A percentile compares a stretch with the other conserved stretches of the same genome.
These are phyloP conservation scores for Podosphaera xanthii DNA, from an alignment of 2,329 filamentous ascomycete species.

Conservation along the genomic window DNA sequence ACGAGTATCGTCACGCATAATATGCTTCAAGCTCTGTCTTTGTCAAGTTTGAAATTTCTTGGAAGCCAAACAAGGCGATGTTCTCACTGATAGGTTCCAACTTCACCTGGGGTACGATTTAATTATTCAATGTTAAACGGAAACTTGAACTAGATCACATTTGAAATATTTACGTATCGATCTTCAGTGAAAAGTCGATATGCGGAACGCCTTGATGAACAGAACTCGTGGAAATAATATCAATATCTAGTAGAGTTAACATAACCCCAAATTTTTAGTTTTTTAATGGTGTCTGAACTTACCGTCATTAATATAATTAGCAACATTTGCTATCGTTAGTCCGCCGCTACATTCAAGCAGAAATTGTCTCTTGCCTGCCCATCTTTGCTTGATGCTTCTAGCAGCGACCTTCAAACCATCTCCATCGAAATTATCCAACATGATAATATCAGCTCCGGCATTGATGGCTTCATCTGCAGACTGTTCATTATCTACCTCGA, in stretches of 20 bases:
- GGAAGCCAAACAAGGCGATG: too few species aligned
- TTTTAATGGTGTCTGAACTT: conserved; percentile 14
- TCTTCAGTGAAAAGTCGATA: conserved; percentile 91
- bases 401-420: conserved; percentile 58
- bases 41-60: too few species aligned
- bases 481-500: conserved; percentile 71
- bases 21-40: too few species aligned
- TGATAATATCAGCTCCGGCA: conserved; percentile 83
- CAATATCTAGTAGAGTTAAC: conserved; percentile 38
- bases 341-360: conserved; percentile 86
- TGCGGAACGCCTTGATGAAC: conserved; percentile 91
- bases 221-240: conserved; percentile 87
- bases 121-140: too few species aligned
- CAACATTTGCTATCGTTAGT: conserved; percentile 64
- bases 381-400: conserved; percentile 52
- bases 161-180: conserved; percentile 24
- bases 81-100: too few species aligned
- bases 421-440: conserved; percentile 87
- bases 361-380: conserved; percentile 51
- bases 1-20: too few species aligned
- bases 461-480: conserved; percentile 81
- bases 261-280: conserved; percentile 6
- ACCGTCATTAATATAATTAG: conserved; percentile 55
- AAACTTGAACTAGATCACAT: too few species aligned
- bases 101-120: too few species aligned